Conservation (phyloP, 2,329 filamentous ascomycete species). For the Rhynchosporium graminicola region DNA sequence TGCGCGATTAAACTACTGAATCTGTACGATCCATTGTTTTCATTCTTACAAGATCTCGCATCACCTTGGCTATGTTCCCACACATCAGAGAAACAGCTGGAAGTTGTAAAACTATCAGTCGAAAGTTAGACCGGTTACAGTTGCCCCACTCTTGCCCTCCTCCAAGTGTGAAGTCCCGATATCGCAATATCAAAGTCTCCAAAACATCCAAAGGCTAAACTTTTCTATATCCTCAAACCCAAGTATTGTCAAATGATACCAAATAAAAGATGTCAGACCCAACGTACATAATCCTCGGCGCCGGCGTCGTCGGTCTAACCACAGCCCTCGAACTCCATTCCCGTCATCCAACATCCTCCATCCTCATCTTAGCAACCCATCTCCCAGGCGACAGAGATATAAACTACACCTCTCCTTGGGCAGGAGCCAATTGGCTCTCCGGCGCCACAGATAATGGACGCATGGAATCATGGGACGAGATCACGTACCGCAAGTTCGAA, state of each 20-base stretch:
- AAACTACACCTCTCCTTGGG: slow-evolving; percentile 87
- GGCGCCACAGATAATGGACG: slow-evolving; percentile 60
- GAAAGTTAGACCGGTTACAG: background rate
- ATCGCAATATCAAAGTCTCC: background rate
- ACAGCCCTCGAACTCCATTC: slow-evolving; percentile 62
- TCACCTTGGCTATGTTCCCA: too few relatives aligned
- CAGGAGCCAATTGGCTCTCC: slow-evolving; percentile 73
- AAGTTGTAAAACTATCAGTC: background rate
- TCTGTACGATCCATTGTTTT: too few relatives aligned
- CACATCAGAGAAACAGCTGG: background rate
- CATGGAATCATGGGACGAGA: slow-evolving; percentile 48
- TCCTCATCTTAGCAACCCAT: slow-evolving; percentile 78
- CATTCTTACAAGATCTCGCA: too few relatives aligned
- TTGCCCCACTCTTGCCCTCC: slow-evolving; percentile 8
- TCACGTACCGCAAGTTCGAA: slow-evolving; percentile 73
- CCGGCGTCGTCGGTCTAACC: slow-evolving; percentile 65
- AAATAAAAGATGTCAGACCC: background rate
- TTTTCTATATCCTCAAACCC: background rate
- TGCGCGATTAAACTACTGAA: too few relatives aligned
- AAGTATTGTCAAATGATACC: background rate
- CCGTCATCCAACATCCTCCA: slow-evolving; percentile 49
- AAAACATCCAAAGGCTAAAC: background rate
- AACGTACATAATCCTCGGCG: slow-evolving; percentile 38
- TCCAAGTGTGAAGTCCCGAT: background rate
- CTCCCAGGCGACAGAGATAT: slow-evolving; percentile 92